phyloP scores from a whole-genome alignment of 352 stramenopile species.

The Phytopythium ostracodes region DNA sequence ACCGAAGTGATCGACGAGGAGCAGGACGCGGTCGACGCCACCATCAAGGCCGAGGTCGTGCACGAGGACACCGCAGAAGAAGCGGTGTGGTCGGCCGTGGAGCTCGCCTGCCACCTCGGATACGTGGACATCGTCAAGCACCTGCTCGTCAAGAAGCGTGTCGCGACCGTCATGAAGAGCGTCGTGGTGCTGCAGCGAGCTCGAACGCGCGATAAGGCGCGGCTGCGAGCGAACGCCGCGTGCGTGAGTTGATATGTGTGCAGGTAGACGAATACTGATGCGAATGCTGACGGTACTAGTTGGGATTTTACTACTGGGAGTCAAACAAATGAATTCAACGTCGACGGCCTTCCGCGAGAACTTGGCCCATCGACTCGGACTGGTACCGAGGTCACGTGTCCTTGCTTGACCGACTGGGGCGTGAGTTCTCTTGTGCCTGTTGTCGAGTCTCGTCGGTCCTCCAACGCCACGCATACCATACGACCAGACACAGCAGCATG shows the following conservation, averaged over 20 bases:
- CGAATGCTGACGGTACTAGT: too few relatives aligned
- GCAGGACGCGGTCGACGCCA: conserved; percentile 8
- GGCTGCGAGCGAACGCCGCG: neutral
- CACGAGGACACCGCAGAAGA: neutral
- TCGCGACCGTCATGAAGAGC: conserved; percentile 1
- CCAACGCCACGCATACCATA: too few relatives aligned
- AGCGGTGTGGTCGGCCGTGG: conserved; percentile 12
- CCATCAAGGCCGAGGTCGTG: conserved; percentile 11
- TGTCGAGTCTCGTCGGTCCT: too few relatives aligned
- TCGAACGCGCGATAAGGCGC: neutral
- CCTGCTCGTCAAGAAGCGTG: conserved; percentile 9
- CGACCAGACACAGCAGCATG: too few relatives aligned
- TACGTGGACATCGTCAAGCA: conserved; percentile 21
- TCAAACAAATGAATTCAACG: too few relatives aligned
- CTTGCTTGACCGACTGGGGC: too few relatives aligned
- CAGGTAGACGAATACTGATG: neutral
- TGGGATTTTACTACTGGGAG: too few relatives aligned
- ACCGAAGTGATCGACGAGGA: conserved; percentile 19
- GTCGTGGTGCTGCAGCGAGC: conserved; percentile 5
- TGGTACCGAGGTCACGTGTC: too few relatives aligned
- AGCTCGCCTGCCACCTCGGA: conserved; percentile 16
- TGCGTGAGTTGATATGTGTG: neutral
- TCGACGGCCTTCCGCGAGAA: too few relatives aligned
- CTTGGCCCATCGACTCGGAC: too few relatives aligned
- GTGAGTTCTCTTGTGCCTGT: too few relatives aligned